Evolutionary conservation across 23 red algal species (phyloP).

Genomic region (Gracilaria caudata): DNA sequence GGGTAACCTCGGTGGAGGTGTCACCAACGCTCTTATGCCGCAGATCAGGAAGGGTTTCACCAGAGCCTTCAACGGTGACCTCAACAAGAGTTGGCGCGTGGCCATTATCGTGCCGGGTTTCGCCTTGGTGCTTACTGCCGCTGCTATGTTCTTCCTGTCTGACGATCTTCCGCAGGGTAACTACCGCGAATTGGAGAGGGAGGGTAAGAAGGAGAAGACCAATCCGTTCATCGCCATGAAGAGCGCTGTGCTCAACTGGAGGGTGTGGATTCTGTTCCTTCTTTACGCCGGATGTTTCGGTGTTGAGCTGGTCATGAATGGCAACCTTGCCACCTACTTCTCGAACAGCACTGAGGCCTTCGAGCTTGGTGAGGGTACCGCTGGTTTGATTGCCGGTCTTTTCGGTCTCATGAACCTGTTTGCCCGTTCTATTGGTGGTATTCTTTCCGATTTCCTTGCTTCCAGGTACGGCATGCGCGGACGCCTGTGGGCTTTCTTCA

Average conservation of each 20-base stretch:
- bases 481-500: conserved; percentile 89
- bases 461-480: conserved; percentile 83
- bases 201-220: conserved; percentile 55
- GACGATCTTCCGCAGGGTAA: conserved; percentile 92
- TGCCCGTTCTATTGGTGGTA: conserved; percentile 88
- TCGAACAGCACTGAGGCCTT: conserved; percentile 34
- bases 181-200: conserved; percentile 68
- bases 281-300: conserved; percentile 91
- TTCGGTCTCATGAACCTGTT: conserved; percentile 98
- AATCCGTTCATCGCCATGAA: conserved; percentile 71
- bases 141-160: conserved; percentile 84
- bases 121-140: conserved; percentile 33
- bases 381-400: conserved; percentile 83
- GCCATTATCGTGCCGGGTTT: conserved; percentile 80
- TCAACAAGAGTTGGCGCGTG: conserved; percentile 72
- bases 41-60: conserved; percentile 71
- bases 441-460: conserved; percentile 70
- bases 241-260: conserved; percentile 68
- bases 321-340: conserved; percentile 84
- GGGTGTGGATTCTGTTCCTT: conserved; percentile 81
- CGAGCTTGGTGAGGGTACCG: conserved; percentile 35
- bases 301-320: conserved; percentile 90
- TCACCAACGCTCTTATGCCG: conserved; percentile 94
- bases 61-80: conserved; percentile 10
- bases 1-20: conserved; percentile 96